Conservation (phyloP, 495 filamentous ascomycete species). For the Aspergillus taichungensis region DNA sequence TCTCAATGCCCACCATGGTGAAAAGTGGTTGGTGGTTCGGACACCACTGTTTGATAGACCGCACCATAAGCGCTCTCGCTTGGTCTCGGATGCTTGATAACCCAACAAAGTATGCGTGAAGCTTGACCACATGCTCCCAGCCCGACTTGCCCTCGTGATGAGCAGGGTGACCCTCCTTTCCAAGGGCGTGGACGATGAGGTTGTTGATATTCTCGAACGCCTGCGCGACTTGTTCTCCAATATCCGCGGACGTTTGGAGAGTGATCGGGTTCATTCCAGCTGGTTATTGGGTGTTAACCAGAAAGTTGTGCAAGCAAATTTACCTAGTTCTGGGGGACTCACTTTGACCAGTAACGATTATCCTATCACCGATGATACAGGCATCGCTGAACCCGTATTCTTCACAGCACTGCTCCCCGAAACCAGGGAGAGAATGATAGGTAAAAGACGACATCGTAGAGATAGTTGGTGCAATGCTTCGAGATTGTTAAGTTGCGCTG, state of each 20-base stretch:
- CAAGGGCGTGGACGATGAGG: constrained; percentile 8
- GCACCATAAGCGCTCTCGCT: constrained; percentile 7
- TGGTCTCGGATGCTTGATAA: constrained; percentile 1
- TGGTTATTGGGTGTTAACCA: not conserved
- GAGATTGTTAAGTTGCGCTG: too few species aligned
- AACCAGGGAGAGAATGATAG: constrained; percentile 9
- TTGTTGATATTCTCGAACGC: constrained; percentile 11
- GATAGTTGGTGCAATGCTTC: too few species aligned
- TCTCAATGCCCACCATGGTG: constrained; percentile 9
- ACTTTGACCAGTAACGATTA: constrained; percentile 9
- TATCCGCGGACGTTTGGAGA: constrained; percentile 1
- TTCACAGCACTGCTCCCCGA: constrained; percentile 6
- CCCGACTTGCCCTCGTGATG: not conserved
- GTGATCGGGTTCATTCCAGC: constrained; percentile 9
- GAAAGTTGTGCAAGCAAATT: not conserved
- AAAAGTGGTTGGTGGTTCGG: constrained; percentile 8
- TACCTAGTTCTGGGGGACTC: not conserved
- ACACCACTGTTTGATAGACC: constrained; percentile 8
- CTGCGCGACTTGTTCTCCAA: constrained; percentile 11
- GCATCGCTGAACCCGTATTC: constrained; percentile 11
- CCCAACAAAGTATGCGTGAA: constrained; percentile 7
- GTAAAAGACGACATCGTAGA: too few species aligned
- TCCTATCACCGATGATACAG: constrained; percentile 6
- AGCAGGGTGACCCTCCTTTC: not conserved
- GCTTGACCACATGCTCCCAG: constrained; percentile 8